These are phyloP conservation scores for Neurospora tetrasperma DNA, from an alignment of 495 filamentous ascomycete species.

Conservation along the genomic window DNA sequence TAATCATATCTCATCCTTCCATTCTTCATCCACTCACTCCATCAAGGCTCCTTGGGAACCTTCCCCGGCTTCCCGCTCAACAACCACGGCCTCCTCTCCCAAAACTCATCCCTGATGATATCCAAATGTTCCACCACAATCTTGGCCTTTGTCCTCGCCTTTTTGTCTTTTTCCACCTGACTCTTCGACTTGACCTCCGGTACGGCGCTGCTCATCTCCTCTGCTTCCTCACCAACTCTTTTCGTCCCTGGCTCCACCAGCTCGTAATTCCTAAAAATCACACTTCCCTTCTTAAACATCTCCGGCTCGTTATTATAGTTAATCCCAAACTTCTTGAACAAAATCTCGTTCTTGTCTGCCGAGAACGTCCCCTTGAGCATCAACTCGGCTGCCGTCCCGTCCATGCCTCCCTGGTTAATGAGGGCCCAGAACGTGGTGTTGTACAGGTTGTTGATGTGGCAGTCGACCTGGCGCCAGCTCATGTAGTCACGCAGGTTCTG, in stretches of 20 bases:
- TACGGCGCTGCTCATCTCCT: constrained; percentile 23
- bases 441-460: constrained; percentile 96
- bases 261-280: constrained; percentile 68
- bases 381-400: constrained; percentile 65
- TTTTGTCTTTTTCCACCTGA: constrained; percentile 68
- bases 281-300: constrained; percentile 86
- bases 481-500: constrained; percentile 84
- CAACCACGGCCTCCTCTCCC: constrained; percentile 79
- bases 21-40: neutral
- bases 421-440: constrained; percentile 95
- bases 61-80: constrained; percentile 64
- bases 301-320: constrained; percentile 97
- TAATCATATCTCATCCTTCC: neutral
- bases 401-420: constrained; percentile 66
- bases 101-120: constrained; percentile 91
- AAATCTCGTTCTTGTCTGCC: constrained; percentile 88
- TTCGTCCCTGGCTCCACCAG: constrained; percentile 41
- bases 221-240: constrained; percentile 24
- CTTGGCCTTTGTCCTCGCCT: constrained; percentile 60
- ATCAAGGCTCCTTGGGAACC: constrained; percentile 43
- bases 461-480: constrained; percentile 95
- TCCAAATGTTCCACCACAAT: constrained; percentile 79
- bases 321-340: constrained; percentile 79
- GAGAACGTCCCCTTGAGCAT: constrained; percentile 70
- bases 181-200: constrained; percentile 52